phyloP scores from a whole-genome alignment of 2,329 filamentous ascomycete genomes.

The Scedosporium apiospermum region DNA sequence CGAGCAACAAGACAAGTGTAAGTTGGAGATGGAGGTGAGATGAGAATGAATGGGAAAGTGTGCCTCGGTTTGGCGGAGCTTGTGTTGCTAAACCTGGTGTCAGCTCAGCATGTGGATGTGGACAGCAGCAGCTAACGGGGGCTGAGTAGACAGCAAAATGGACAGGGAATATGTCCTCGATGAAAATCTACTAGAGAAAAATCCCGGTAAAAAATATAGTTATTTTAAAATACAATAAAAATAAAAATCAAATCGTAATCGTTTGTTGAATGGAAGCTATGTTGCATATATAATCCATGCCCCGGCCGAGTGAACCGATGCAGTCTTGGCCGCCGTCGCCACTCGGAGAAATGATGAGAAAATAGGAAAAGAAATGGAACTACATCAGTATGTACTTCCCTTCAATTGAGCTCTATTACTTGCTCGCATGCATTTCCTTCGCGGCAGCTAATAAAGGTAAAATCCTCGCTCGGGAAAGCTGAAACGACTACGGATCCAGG shows the following conservation, averaged over 20 bases:
- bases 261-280: neutral
- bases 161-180: too few relatives aligned
- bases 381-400: neutral
- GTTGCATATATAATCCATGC: neutral
- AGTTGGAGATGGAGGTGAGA: neutral
- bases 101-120: too few relatives aligned
- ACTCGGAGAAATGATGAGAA: neutral
- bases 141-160: too few relatives aligned
- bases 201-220: neutral
- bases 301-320: neutral
- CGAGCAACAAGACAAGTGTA: neutral
- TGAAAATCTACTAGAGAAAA: neutral
- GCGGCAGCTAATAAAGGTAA: too few relatives aligned
- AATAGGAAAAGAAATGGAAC: neutral
- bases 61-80: too few relatives aligned
- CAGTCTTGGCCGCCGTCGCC: neutral
- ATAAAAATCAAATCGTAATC: neutral
- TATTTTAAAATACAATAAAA: neutral
- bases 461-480: too few relatives aligned
- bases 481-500: too few relatives aligned
- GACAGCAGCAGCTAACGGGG: too few relatives aligned
- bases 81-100: neutral
- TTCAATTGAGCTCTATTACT: too few relatives aligned
- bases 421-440: too few relatives aligned
- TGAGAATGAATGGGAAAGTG: neutral